A percentile compares a stretch with the other conserved stretches of the same genome.
phyloP scores from a whole-genome alignment of 2,329 filamentous ascomycete species.

The Furcasterigmium sp. region DNA sequence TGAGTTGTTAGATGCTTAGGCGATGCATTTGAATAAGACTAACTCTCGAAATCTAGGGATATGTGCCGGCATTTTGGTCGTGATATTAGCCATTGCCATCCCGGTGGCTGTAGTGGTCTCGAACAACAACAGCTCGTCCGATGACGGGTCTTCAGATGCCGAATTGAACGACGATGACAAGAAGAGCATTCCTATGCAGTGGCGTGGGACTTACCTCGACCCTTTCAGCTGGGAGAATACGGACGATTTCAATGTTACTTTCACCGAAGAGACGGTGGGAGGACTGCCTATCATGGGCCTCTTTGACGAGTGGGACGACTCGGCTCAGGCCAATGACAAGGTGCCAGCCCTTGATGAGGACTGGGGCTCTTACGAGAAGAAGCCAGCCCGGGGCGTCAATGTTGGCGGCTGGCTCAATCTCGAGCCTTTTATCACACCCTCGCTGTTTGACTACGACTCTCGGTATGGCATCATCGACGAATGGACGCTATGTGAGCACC shows the following conservation, averaged over 20 bases:
- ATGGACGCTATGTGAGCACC: conserved; percentile 67
- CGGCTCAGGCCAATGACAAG: conserved; percentile 67
- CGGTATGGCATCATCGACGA: conserved; percentile 74
- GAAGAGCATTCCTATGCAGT: conserved; percentile 56
- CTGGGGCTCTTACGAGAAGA: conserved; percentile 72
- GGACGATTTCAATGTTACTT: conserved; percentile 87
- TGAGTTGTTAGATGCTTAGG: conserved; percentile 31
- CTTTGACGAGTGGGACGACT: conserved; percentile 81
- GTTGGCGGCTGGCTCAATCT: conserved; percentile 90
- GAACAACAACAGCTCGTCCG: conserved; percentile 45
- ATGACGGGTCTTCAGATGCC: not conserved
- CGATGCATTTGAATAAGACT: conserved; percentile 9
- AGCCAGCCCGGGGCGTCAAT: conserved; percentile 84
- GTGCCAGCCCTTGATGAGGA: conserved; percentile 71
- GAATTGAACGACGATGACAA: conserved; percentile 46
- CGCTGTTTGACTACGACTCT: conserved; percentile 69
- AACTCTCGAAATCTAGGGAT: conserved; percentile 41
- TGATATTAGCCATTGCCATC: conserved; percentile 62
- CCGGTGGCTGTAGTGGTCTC: conserved; percentile 61
- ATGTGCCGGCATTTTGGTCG: conserved; percentile 43
- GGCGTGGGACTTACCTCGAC: conserved; percentile 73
- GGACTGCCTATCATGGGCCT: conserved; percentile 89
- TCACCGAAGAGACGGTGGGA: conserved; percentile 78
- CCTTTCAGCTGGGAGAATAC: conserved; percentile 92
- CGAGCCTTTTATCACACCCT: conserved; percentile 94